Evolutionary conservation across 169 alveolate species (phyloP).

Genomic region (Plasmodium knowlesi): DNA sequence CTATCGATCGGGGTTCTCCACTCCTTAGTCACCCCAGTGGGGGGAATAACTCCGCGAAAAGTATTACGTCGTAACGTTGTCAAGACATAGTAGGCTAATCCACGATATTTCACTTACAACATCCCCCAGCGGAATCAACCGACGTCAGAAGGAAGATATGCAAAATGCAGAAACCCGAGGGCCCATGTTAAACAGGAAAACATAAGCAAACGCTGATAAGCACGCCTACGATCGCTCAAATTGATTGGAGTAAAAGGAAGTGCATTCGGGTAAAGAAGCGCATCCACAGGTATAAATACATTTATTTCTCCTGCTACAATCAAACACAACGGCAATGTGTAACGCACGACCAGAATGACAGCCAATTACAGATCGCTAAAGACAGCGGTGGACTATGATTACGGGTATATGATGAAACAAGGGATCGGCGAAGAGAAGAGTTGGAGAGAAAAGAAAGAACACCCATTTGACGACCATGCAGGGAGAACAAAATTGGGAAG

Average conservation of each 20-base stretch:
- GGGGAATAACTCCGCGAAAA: background rate
- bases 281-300: background rate
- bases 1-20: background rate
- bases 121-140: background rate
- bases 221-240: background rate
- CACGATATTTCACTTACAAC: background rate
- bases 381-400: background rate
- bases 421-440: background rate
- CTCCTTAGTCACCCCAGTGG: background rate
- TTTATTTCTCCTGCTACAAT: background rate
- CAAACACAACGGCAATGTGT: background rate
- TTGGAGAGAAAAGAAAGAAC: background rate
- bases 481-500: background rate
- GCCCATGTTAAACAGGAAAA: background rate
- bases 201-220: background rate
- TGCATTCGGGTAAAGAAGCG: background rate
- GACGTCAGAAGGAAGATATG: background rate
- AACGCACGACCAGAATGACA: background rate
- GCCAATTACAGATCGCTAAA: constrained; percentile 9
- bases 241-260: background rate
- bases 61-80: background rate
- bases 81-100: background rate
- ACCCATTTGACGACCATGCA: background rate
- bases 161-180: background rate
- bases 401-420: background rate